Base-by-base conservation (phyloP, 148 eudicot genomes). In the Amaranthus cruentus region DNA sequence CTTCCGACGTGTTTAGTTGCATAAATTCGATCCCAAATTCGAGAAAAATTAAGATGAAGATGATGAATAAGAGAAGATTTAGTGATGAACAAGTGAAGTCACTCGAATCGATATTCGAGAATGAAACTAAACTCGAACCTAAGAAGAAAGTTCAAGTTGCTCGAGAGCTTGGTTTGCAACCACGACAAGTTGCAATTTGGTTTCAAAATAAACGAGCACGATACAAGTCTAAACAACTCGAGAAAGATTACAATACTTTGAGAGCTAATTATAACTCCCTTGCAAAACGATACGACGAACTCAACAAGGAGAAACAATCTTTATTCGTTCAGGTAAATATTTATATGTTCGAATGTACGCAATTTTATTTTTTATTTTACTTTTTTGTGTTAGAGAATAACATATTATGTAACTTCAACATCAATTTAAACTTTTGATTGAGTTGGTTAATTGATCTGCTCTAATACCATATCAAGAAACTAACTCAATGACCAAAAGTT, bases 171-270 rank as follows among this genome's bases (percentile, higher is more conserved):
- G 91, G 89, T 0, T 67, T 89, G 58, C 85, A 89, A 14, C 89
- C 89, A 0, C 78, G 91, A 11, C 94, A 89, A 60, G 89, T 89
- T n/a, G 91, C 91, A 0, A 89, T 89, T 38, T 89, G 95, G 95
- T 89, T 89, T 47, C 95, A 89, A 79, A 89, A 89, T 68, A 88
- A 86, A 68, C 72, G 95, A 47, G 95, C 95, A 64, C 80, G 95
- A 8, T 87, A 84, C 80, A 89, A 86, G 77, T 86, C 91, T 4
- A 89, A 86, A 84, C 87, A 84, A 55, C 82, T 89, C 54, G 88
- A 89, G 69, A 66, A 56, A 50, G 91, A 89, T 47, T 87, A 80
- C 51, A 60, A 48, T 53, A 54, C 60, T 10, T 73, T 90, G 38
- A 64, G 80, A 51, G 75, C 85, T 49, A 85, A 75, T 76, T 90